These are phyloP conservation scores for Exobasidium rhododendri DNA, from an alignment of 1,284 basidiomycete genomes.

Conservation along the genomic window DNA sequence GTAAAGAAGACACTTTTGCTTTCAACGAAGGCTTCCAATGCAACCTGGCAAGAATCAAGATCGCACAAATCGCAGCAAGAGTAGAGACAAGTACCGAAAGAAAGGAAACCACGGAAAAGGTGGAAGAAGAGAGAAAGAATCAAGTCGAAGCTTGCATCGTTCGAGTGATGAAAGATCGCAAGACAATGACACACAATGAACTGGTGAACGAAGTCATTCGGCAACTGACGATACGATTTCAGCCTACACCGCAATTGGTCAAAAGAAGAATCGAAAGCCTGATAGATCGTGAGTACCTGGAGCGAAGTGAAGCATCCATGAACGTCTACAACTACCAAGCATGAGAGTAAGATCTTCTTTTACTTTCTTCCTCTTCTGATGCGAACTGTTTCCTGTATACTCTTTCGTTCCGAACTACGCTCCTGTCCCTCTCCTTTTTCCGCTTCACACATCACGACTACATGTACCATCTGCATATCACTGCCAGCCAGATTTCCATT, in stretches of 20 bases:
- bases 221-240: constrained; percentile 79
- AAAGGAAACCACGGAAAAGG: constrained; percentile 81
- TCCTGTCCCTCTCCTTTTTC: too few relatives aligned
- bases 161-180: constrained; percentile 95
- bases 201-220: constrained; percentile 85
- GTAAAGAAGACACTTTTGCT: constrained; percentile 73
- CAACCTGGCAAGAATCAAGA: constrained; percentile 85
- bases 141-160: constrained; percentile 88
- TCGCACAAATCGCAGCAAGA: constrained; percentile 78
- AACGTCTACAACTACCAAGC: constrained; percentile 48
- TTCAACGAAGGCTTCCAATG: constrained; percentile 82
- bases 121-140: constrained; percentile 87
- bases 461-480: too few relatives aligned
- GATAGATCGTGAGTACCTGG: constrained; percentile 66
- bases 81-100: constrained; percentile 84
- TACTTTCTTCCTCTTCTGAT: too few relatives aligned
- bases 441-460: too few relatives aligned
- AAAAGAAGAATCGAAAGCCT: constrained; percentile 92
- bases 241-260: constrained; percentile 77
- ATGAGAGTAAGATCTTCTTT: too few relatives aligned
- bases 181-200: constrained; percentile 82
- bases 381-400: too few relatives aligned
- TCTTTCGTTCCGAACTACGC: too few relatives aligned
- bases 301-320: constrained; percentile 29
- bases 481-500: too few relatives aligned